Conservation (phyloP, 2,329 filamentous ascomycete species). For the Colletotrichum agaves region DNA sequence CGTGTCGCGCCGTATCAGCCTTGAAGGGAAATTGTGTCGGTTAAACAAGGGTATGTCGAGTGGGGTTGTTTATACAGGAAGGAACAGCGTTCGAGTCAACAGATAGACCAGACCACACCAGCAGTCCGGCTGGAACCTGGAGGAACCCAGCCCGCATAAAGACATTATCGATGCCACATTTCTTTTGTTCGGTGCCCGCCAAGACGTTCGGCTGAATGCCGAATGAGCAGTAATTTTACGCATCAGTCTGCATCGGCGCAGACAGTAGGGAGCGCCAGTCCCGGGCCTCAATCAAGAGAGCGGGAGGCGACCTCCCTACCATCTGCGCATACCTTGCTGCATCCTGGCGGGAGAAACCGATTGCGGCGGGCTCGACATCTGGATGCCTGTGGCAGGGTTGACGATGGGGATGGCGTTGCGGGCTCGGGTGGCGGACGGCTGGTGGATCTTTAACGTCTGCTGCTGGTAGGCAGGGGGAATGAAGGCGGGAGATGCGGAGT, state of each 20-base stretch:
- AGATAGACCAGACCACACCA: conserved; percentile 45
- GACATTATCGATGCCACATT: conserved; percentile 55
- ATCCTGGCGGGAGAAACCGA: conserved; percentile 72
- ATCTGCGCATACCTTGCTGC: conserved; percentile 66
- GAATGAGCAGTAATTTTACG: conserved; percentile 51
- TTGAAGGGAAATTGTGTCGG: conserved; percentile 41
- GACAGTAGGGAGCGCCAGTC: conserved; percentile 49
- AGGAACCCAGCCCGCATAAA: conserved; percentile 53
- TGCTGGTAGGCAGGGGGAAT: conserved; percentile 73
- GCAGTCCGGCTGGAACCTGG: conserved; percentile 42
- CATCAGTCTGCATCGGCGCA: conserved; percentile 50
- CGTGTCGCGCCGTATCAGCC: conserved; percentile 50
- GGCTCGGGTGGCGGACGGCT: conserved; percentile 87
- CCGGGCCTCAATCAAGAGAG: conserved; percentile 47
- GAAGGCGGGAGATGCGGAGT: conserved; percentile 73
- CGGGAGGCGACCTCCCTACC: conserved; percentile 57
- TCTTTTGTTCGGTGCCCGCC: conserved; percentile 58
- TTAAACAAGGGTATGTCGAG: conserved; percentile 56
- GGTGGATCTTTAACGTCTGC: conserved; percentile 82
- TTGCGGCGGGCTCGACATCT: conserved; percentile 87
- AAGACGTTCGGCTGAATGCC: conserved; percentile 56
- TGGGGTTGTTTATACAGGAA: conserved; percentile 61
- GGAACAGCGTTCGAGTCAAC: conserved; percentile 40
- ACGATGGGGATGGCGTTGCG: conserved; percentile 98
- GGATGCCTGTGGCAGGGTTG: conserved; percentile 90